Evolutionary conservation across 164 flowering plant species (phyloP).

Genomic region (Tinospora cordifolia): DNA sequence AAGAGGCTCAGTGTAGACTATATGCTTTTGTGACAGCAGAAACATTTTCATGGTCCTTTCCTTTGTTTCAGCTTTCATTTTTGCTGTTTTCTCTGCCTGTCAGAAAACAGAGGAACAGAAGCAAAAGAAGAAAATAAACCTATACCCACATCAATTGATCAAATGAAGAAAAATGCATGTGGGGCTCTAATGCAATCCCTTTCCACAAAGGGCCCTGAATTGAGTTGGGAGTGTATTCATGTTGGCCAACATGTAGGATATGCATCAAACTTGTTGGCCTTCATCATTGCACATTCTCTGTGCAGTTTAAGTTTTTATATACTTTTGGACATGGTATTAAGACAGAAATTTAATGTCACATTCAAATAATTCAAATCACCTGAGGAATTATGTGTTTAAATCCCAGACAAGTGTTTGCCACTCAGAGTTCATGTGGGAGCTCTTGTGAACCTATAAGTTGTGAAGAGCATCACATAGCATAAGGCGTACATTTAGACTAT

Average conservation of each 20-base stretch:
- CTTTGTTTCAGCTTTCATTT: conserved; percentile 74
- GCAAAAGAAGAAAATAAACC: neutral
- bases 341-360: too few relatives aligned
- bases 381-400: too few relatives aligned
- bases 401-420: too few relatives aligned
- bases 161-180: neutral
- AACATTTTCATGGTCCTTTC: conserved; percentile 60
- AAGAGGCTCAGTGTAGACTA: conserved; percentile 88
- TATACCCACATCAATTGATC: neutral
- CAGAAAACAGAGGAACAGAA: conserved; percentile 8
- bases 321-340: too few relatives aligned
- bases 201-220: neutral
- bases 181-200: neutral
- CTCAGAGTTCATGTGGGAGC: too few relatives aligned
- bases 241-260: neutral
- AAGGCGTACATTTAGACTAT: too few relatives aligned
- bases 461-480: too few relatives aligned
- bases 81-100: conserved; percentile 76
- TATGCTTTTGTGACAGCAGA: conserved; percentile 80
- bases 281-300: neutral
- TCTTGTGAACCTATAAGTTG: too few relatives aligned
- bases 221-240: neutral
- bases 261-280: too few relatives aligned
- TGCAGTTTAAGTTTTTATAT: too few relatives aligned
- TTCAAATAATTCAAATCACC: too few relatives aligned